These are phyloP conservation scores for Solanum habrochaites DNA, from an alignment of 257 asterid genomes.

Conservation along the genomic window DNA sequence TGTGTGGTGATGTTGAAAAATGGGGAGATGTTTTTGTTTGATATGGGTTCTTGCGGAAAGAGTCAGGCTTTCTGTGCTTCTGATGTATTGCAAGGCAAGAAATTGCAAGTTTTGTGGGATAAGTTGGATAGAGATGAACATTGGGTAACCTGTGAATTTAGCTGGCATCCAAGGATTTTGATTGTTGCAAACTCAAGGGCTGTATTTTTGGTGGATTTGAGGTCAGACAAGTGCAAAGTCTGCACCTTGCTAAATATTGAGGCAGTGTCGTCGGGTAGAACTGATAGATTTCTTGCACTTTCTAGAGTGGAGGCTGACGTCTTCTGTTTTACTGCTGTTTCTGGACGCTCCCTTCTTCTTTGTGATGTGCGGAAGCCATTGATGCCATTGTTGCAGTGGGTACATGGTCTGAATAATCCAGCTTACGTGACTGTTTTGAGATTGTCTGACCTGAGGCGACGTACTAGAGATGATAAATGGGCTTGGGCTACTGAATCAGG, in stretches of 20 bases:
- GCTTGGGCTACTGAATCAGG: conserved; percentile 64
- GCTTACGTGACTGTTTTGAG: conserved; percentile 28
- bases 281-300: conserved; percentile 48
- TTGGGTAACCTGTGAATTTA: conserved; percentile 63
- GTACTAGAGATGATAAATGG: conserved; percentile 23
- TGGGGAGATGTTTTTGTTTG: conserved; percentile 65
- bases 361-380: conserved; percentile 55
- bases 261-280: conserved; percentile 19
- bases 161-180: conserved; percentile 65
- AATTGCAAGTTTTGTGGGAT: conserved; percentile 24
- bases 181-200: conserved; percentile 39
- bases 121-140: conserved; percentile 10
- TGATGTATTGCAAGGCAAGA: conserved; percentile 10
- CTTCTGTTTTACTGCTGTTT: conserved; percentile 37
- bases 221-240: conserved; percentile 22
- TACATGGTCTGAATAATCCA: conserved; percentile 48
- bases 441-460: conserved; percentile 53
- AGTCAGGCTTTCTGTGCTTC: neutral
- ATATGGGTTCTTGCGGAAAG: conserved; percentile 19
- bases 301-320: conserved; percentile 42
- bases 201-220: conserved; percentile 58
- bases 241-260: conserved; percentile 48
- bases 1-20: conserved; percentile 58
- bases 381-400: conserved; percentile 56
- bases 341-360: conserved; percentile 40